These are phyloP conservation scores for Claviceps sp. DNA, from an alignment of 2,329 filamentous ascomycete species.

Conservation along the genomic window DNA sequence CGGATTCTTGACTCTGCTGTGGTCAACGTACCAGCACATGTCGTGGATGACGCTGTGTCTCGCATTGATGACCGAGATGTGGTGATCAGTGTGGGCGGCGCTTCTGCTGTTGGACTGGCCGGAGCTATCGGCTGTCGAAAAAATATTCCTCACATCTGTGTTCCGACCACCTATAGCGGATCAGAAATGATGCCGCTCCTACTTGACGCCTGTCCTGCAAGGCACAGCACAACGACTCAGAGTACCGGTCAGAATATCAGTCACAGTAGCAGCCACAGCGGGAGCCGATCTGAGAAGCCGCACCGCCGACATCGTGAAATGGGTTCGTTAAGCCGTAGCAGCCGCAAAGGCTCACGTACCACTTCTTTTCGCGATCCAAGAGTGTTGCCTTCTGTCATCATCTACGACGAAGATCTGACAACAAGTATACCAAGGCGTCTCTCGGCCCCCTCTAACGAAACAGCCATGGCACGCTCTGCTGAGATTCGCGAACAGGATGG, in stretches of 20 bases:
- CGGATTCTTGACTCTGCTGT: slow-evolving; percentile 21
- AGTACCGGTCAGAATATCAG: background rate
- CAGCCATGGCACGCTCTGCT: slow-evolving; percentile 9
- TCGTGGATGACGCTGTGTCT: slow-evolving; percentile 16
- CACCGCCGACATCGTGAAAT: background rate
- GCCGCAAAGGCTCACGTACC: slow-evolving; percentile 4
- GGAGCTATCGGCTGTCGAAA: slow-evolving; percentile 40
- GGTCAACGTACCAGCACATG: slow-evolving; percentile 14
- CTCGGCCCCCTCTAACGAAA: slow-evolving; percentile 14
- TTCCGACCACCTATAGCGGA: slow-evolving; percentile 46
- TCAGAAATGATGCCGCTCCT: slow-evolving; percentile 39
- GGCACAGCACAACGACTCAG: slow-evolving; percentile 5
- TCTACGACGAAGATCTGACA: slow-evolving; percentile 25
- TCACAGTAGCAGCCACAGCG: background rate
- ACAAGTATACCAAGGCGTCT: slow-evolving; percentile 14
- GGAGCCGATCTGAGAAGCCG: slow-evolving; percentile 1
- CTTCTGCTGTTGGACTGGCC: slow-evolving; percentile 46
- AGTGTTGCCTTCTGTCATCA: slow-evolving; percentile 19
- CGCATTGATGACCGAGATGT: slow-evolving; percentile 32
- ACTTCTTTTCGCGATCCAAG: slow-evolving; percentile 11
- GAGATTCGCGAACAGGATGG: slow-evolving; percentile 11
- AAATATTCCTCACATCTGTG: slow-evolving; percentile 41
- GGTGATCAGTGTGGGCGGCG: slow-evolving; percentile 48
- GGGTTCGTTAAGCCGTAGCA: background rate
- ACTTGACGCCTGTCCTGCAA: slow-evolving; percentile 8